A percentile compares a stretch with the other conserved stretches of the same genome.
Evolutionary conservation across 306 rosid genomes (phyloP).

Genomic region (Prunus campanulata): DNA sequence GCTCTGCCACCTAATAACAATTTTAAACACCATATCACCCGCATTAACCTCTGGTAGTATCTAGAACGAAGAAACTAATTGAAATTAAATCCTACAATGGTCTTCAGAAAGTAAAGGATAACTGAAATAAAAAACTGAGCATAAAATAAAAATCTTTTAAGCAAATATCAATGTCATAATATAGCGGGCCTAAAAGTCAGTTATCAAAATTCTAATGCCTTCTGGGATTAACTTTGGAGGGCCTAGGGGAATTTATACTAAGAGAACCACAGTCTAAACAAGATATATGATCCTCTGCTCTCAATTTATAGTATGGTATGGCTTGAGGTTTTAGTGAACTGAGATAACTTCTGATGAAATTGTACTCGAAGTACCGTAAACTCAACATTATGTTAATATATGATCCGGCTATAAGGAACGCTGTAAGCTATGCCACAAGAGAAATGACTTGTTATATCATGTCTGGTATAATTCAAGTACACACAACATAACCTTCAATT

Average conservation of each 20-base stretch:
- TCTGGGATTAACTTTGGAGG: not conserved
- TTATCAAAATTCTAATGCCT: not conserved
- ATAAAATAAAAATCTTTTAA: not conserved
- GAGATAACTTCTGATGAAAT: not conserved
- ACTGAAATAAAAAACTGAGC: not conserved
- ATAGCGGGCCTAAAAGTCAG: not conserved
- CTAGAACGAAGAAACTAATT: not conserved
- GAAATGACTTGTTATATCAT: not conserved
- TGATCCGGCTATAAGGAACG: not conserved
- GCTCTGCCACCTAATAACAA: constrained; percentile 73
- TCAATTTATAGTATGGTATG: not conserved
- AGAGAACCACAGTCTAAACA: not conserved
- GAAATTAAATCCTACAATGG: not conserved
- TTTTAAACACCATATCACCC: constrained; percentile 20
- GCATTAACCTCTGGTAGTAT: not conserved
- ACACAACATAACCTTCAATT: not conserved
- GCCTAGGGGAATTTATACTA: not conserved
- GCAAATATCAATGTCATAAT: not conserved
- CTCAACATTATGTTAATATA: not conserved
- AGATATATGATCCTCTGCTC: not conserved
- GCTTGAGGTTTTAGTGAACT: not conserved
- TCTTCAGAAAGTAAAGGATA: not conserved
- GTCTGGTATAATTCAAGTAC: not conserved
- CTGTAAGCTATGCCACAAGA: not conserved
- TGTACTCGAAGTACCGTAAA: not conserved